Evolutionary conservation across 2,329 filamentous ascomycete genomes (phyloP), one percentile per base, ranked within the genome.

Genomic region (Colletotrichum sp.): DNA sequence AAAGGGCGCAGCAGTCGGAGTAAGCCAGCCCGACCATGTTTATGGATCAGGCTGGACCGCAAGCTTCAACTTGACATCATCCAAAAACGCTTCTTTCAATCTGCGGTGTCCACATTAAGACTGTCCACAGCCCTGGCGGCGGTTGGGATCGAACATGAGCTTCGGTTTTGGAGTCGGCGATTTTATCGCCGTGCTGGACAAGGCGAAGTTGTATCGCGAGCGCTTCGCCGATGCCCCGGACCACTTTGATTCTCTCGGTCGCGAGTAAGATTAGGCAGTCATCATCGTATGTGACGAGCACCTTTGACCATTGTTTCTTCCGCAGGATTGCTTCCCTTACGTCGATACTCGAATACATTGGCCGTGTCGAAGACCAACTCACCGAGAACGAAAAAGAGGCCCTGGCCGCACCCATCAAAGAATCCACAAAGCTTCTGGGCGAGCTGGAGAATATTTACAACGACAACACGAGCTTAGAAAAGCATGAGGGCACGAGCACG

Each of bases 101-200:
- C 16, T n/a, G 16, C 26, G 5, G 9, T 2, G 6, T 57, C 9
- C 39, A 6, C 18, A 49, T 6, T 4, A 12, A 49, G 18, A 49
- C 9, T 49, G 5, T 49, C 9, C 18, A 10, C 39, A 5, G 18
- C 18, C 16, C 9, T 30, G 0, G 26, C 1, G 18, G 39, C 18
- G 9, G 57, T 21, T 16, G 7, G 21, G 9, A 26, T 60, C 28
- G 57, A 60, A 21, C 3, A 34, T 34, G 28, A 34, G 59, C 18
- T 69, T 69, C 52, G 66, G 66, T 12, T 39, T 60, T 7, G 66
- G 66, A 16, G 21, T 69, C 0, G 66, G 66, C 66, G 66, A 69
- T 3, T 28, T 67, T 2, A 69, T 69, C 66, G 30, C 15, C 5
- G 52, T 69, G 9, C 26, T 60, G 15, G 49, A 69, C 1, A 36